phyloP scores from a whole-genome alignment of 768 basidiomycete genomes.

The Mycena pura region DNA sequence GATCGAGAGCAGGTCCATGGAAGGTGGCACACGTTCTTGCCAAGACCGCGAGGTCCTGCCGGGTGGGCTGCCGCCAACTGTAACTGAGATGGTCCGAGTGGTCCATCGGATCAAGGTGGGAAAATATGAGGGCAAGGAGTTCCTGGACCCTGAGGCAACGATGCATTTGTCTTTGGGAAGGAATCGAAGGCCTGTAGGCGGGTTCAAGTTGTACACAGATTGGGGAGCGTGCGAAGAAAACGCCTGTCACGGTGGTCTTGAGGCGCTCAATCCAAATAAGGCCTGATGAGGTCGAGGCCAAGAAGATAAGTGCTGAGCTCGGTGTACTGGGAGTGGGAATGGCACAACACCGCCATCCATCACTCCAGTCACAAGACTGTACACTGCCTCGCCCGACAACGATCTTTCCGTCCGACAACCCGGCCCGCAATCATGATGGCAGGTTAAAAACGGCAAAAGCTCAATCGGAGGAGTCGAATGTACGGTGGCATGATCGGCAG shows the following conservation, averaged over 20 bases:
- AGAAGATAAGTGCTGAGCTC: no score
- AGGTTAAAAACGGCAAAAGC: no score
- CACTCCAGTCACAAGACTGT: no score
- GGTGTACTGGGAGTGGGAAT: no score
- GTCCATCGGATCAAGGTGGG: not conserved
- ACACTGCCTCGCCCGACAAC: no score
- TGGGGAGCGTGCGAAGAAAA: not conserved
- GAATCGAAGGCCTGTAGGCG: not conserved
- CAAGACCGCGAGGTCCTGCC: constrained; percentile 4
- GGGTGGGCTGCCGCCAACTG: not conserved
- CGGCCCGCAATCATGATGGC: no score
- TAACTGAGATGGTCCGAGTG: constrained; percentile 1
- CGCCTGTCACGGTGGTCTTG: constrained; percentile 7
- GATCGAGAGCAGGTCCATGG: not conserved
- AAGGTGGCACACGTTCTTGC: constrained; percentile 7
- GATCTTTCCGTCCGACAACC: no score
- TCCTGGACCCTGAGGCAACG: not conserved
- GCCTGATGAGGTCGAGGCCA: no score
- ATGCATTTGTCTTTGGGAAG: constrained; percentile 5
- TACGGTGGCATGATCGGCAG: no score
- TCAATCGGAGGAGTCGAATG: no score
- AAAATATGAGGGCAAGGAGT: constrained; percentile 9
- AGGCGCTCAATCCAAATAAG: not conserved
- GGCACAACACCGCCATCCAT: no score
- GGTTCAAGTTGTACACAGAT: not conserved